Base-by-base conservation (phyloP, 2,329 filamentous ascomycete genomes). In the Claviceps fusiformis region DNA sequence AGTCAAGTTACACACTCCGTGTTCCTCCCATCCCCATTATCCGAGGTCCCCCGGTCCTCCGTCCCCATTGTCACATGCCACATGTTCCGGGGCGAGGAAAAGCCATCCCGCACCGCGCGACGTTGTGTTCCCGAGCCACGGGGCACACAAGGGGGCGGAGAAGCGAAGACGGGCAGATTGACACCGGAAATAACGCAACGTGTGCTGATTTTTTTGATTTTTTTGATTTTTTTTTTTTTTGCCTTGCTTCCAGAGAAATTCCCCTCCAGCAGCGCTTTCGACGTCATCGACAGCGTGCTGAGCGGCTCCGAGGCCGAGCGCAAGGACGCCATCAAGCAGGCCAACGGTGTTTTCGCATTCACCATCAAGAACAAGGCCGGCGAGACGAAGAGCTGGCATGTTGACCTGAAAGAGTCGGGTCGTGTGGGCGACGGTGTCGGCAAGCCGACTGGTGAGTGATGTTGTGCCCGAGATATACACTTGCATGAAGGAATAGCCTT, bases 321-420 rank as follows among this genome's bases (percentile, higher is more conserved):
- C 73, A 86, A 95, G 75, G 85, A 90, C 61, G 91, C 92, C 62
- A 85, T 97, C 71, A 92, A 95, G 74, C 83, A 89, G 68, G 92
- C 84, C 67, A 86, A 86, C 65, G 89, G 87, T 58, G 77, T 97
- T 70, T 96, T 95, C 70, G 85, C 85, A 58, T 97, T 98, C 75
- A 89, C 82, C 54, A 77, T 98, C 62, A 97, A 95, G 80, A 98
- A 98, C 79, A 72, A 76, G 56, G 78, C 78, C 29, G 89, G 89
- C 64, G 81, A 91, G 70, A 84, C 83, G 57, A 83, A 89, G 65
- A 87, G 82, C 73, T 98, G 93, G 93, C 82, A 95, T 75, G 88
- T 98, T 63, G 93, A 98, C 70, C 82, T 98, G 59, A 96, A 96
- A 79, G 81, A 95, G 66, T 86, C 85, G 59, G 93, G 93, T 60